These are phyloP conservation scores for Phytopythium mirpurense DNA, from an alignment of 352 stramenopile genomes.

Conservation along the genomic window DNA sequence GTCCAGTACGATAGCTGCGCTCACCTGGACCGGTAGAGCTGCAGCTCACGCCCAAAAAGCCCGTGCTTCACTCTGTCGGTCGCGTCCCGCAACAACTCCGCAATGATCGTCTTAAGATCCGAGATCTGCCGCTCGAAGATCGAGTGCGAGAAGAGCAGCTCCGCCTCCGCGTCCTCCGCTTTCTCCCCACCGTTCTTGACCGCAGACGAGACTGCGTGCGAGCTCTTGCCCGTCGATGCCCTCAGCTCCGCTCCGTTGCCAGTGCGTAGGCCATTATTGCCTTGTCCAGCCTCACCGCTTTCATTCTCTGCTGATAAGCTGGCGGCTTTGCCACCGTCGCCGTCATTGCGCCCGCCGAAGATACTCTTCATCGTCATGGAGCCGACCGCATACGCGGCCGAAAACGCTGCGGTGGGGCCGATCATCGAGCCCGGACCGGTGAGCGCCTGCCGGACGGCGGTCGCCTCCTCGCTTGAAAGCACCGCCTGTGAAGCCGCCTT, in stretches of 20 bases:
- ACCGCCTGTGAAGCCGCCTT: slow-evolving; percentile 47
- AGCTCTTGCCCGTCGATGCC: not conserved
- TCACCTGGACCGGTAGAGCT: slow-evolving; percentile 28
- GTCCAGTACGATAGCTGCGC: slow-evolving; percentile 11
- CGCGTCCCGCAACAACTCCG: slow-evolving; percentile 22
- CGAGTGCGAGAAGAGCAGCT: slow-evolving; percentile 58
- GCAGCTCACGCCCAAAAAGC: slow-evolving; percentile 23
- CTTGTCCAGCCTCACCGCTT: not conserved
- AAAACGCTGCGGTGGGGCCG: slow-evolving; percentile 58
- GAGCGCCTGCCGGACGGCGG: slow-evolving; percentile 61
- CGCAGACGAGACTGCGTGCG: not conserved
- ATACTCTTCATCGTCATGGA: slow-evolving; percentile 71
- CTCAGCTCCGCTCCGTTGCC: not conserved
- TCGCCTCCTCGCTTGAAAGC: slow-evolving; percentile 59
- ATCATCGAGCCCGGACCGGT: slow-evolving; percentile 65
- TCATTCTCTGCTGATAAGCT: not conserved
- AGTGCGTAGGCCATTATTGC: not conserved
- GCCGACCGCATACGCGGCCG: slow-evolving; percentile 66
- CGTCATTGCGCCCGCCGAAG: slow-evolving; percentile 32
- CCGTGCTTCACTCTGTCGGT: slow-evolving; percentile 19
- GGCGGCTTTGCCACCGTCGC: not conserved
- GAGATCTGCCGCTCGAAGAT: slow-evolving; percentile 63
- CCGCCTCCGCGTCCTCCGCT: slow-evolving; percentile 37
- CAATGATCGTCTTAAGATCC: slow-evolving; percentile 32
- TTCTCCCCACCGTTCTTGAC: slow-evolving; percentile 5